These are phyloP conservation scores for Baorangia bicolor DNA, from an alignment of 768 basidiomycete genomes.

Conservation along the genomic window DNA sequence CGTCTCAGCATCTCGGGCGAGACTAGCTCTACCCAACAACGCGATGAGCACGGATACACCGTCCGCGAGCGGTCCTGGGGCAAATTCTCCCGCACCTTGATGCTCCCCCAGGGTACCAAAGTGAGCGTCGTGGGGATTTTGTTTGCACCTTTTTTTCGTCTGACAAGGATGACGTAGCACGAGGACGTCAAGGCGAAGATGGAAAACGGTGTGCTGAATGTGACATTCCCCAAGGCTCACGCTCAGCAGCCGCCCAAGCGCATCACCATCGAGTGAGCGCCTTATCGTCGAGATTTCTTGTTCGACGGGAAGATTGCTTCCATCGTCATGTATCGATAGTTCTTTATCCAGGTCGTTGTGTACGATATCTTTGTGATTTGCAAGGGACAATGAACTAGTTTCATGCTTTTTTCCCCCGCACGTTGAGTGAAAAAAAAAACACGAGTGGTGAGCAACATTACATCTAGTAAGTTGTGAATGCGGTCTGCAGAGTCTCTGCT, in stretches of 20 bases:
- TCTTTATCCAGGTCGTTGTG: not conserved
- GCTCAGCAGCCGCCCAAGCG: slow-evolving; percentile 43
- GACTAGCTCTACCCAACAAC: slow-evolving; percentile 32
- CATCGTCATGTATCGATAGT: not conserved
- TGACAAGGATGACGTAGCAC: slow-evolving; percentile 15
- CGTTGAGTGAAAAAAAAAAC: not conserved
- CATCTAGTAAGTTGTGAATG: not conserved
- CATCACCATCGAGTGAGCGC: slow-evolving; percentile 34
- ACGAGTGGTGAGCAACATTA: not conserved
- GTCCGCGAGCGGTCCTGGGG: slow-evolving; percentile 48
- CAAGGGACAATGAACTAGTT: not conserved
- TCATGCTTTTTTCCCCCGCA: not conserved
- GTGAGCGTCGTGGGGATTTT: slow-evolving; percentile 22
- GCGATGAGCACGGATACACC: slow-evolving; percentile 35
- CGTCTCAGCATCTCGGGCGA: slow-evolving; percentile 54
- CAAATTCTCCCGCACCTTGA: slow-evolving; percentile 47
- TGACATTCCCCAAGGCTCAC: slow-evolving; percentile 51
- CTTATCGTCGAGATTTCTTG: no score
- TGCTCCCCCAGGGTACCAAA: slow-evolving; percentile 50
- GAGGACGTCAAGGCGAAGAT: slow-evolving; percentile 43
- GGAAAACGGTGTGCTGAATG: slow-evolving; percentile 51
- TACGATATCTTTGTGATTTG: not conserved
- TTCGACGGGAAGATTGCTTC: not conserved
- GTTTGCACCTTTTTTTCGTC: not conserved
- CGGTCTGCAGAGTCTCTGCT: not conserved